phyloP scores from a whole-genome alignment of 768 basidiomycete species.

The Butyriboletus loyo region DNA sequence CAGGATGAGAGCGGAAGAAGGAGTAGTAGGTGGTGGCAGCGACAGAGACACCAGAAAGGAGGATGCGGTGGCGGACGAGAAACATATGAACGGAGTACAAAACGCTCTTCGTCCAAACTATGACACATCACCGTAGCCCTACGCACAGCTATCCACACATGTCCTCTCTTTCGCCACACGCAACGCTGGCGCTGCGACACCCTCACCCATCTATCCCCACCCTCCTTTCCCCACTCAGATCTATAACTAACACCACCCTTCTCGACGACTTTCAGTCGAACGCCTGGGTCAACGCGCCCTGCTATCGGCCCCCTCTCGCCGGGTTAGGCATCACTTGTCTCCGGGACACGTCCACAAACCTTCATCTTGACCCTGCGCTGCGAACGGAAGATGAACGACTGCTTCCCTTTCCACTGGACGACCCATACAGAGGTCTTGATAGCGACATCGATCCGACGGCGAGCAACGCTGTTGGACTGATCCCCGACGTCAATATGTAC shows the following conservation, averaged over 20 bases:
- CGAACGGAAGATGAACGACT: slow-evolving; percentile 4
- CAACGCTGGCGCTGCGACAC: slow-evolving; percentile 33
- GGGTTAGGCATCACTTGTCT: slow-evolving; percentile 27
- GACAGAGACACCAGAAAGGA: slow-evolving; percentile 38
- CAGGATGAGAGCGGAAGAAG: slow-evolving; percentile 47
- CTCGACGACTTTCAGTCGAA: slow-evolving; percentile 32
- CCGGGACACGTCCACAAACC: neutral
- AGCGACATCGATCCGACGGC: slow-evolving; percentile 8
- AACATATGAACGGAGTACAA: slow-evolving; percentile 15
- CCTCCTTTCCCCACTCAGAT: slow-evolving; percentile 28
- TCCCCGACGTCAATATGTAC: slow-evolving; percentile 38
- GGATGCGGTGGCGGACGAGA: slow-evolving; percentile 8
- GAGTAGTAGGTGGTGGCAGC: slow-evolving; percentile 50
- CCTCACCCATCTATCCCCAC: slow-evolving; percentile 18
- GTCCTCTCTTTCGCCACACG: slow-evolving; percentile 6
- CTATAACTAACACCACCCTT: slow-evolving; percentile 6
- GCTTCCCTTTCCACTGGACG: neutral
- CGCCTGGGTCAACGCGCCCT: slow-evolving; percentile 16
- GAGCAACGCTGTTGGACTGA: slow-evolving; percentile 21
- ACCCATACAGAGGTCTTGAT: slow-evolving; percentile 3
- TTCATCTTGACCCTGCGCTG: neutral
- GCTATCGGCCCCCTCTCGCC: slow-evolving; percentile 17
- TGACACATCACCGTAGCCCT: slow-evolving; percentile 26
- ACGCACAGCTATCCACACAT: slow-evolving; percentile 21
- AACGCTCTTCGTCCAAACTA: too few relatives aligned